phyloP scores from a whole-genome alignment of 257 asterid genomes.

The Anisodus tanguticus region DNA sequence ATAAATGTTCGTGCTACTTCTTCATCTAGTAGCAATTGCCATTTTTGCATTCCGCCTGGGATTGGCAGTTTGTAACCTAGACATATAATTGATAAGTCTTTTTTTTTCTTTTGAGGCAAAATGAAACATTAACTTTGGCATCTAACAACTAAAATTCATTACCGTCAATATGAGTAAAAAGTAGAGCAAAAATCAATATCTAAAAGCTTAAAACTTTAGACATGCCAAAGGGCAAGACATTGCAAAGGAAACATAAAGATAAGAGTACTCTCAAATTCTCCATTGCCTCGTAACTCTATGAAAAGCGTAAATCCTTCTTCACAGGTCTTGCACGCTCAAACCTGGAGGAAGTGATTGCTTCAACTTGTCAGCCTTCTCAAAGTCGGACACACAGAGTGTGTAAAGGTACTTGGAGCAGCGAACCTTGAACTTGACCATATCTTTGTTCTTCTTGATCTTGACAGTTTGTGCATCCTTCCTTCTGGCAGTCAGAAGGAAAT shows the following conservation, averaged over 20 bases:
- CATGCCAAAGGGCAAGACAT: background rate
- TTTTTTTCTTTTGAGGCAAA: no score
- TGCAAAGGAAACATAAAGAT: background rate
- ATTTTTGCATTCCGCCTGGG: background rate
- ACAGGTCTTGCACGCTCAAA: conserved; percentile 42
- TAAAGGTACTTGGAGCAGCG: no score
- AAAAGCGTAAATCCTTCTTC: conserved; percentile 2
- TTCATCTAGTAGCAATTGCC: background rate
- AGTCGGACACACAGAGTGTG: no score
- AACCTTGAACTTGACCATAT: conserved; percentile 41
- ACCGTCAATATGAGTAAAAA: background rate
- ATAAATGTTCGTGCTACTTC: background rate
- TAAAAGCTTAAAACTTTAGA: background rate
- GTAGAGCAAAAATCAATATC: background rate
- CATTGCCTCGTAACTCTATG: background rate
- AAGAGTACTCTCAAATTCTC: background rate
- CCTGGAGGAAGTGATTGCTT: no score
- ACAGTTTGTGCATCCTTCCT: conserved; percentile 40
- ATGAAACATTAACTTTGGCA: background rate
- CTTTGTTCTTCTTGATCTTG: conserved; percentile 44
- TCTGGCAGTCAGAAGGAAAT: conserved; percentile 43
- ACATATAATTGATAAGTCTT: background rate
- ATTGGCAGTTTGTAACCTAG: background rate
- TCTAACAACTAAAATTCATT: background rate
- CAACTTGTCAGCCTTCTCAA: no score